A percentile compares a stretch with the other conserved stretches of the same genome.
phyloP scores from a whole-genome alignment of 106 monocot species.

The Dioscorea dumetorum region DNA sequence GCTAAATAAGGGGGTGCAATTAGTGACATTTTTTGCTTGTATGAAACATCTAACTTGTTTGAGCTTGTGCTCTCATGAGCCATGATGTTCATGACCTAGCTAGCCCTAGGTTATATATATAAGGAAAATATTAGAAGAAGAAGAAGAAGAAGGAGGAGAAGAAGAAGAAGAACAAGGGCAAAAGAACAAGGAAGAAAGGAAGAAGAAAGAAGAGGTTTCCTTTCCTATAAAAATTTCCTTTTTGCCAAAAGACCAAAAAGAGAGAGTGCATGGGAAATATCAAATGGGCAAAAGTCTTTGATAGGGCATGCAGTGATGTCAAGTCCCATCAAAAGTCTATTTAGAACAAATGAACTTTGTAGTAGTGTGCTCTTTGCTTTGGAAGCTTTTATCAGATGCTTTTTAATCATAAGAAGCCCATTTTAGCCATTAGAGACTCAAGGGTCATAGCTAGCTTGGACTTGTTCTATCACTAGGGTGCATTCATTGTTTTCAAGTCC shows the following conservation, averaged over 20 bases:
- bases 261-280: background rate
- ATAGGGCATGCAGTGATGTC: background rate
- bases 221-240: background rate
- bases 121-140: too few relatives aligned
- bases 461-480: background rate
- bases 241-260: too few relatives aligned
- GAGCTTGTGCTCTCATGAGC: conserved; percentile 5
- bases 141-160: too few relatives aligned
- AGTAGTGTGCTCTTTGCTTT: too few relatives aligned
- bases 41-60: conserved; percentile 1
- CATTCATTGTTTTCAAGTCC: too few relatives aligned
- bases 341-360: background rate
- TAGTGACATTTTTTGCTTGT: conserved; percentile 4
- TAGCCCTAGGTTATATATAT: too few relatives aligned
- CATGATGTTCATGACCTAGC: background rate
- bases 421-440: too few relatives aligned
- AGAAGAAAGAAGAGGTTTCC: background rate
- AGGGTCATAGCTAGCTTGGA: background rate
- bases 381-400: too few relatives aligned
- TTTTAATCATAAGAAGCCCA: too few relatives aligned
- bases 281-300: background rate
- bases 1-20: background rate
- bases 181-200: too few relatives aligned
- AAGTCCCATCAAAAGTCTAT: conserved; percentile 14
- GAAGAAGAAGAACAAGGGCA: too few relatives aligned